phyloP scores from a whole-genome alignment of 768 basidiomycete genomes.

The Mycena leptocephala region DNA sequence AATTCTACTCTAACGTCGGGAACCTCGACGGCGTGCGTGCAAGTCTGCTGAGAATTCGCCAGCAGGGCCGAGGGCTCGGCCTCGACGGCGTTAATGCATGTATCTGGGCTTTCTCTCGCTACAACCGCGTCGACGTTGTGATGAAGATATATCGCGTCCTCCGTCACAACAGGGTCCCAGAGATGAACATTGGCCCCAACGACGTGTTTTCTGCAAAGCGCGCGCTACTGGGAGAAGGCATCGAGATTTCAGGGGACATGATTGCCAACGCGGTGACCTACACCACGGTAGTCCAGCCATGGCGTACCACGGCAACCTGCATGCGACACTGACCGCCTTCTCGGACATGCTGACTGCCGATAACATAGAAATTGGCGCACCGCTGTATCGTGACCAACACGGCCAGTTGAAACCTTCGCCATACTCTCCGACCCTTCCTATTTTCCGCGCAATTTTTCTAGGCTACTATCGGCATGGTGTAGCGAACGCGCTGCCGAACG shows the following conservation, averaged over 20 bases:
- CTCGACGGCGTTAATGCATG: slow-evolving; percentile 80
- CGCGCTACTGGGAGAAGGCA: slow-evolving; percentile 61
- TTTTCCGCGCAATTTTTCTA: slow-evolving; percentile 83
- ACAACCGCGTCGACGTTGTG: slow-evolving; percentile 69
- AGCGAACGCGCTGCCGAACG: slow-evolving; percentile 21
- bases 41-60: slow-evolving; percentile 67
- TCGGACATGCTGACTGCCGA: slow-evolving; percentile 75
- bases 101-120: slow-evolving; percentile 78
- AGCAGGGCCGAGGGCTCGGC: slow-evolving; percentile 67
- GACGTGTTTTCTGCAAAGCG: slow-evolving; percentile 52
- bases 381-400: slow-evolving; percentile 44
- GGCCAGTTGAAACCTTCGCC: slow-evolving; percentile 44
- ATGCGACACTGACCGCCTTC: slow-evolving; percentile 69
- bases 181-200: slow-evolving; percentile 50
- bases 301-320: slow-evolving; percentile 81
- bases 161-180: slow-evolving; percentile 65
- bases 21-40: slow-evolving; percentile 71
- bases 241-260: slow-evolving; percentile 60
- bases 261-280: slow-evolving; percentile 80
- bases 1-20: slow-evolving; percentile 65
- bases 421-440: slow-evolving; percentile 63
- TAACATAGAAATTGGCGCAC: slow-evolving; percentile 55
- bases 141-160: slow-evolving; percentile 76
- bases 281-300: slow-evolving; percentile 78
- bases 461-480: slow-evolving; percentile 79